Conservation (phyloP, 805 yeast species). For the Candida montana region DNA sequence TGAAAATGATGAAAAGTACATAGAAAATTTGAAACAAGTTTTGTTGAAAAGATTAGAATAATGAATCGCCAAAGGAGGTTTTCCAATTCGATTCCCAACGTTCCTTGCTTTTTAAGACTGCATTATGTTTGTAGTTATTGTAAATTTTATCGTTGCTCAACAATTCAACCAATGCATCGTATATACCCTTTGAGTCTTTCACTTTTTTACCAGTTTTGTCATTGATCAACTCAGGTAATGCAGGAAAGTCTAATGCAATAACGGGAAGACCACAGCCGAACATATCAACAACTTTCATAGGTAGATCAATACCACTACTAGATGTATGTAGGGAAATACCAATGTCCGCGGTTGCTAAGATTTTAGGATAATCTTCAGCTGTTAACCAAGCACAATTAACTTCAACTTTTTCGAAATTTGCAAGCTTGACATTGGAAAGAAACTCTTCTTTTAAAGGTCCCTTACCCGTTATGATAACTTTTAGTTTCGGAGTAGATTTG, state of each 20-base stretch:
- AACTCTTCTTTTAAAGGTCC: constrained; percentile 74
- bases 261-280: constrained; percentile 97
- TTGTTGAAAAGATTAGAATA: constrained; percentile 4
- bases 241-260: constrained; percentile 67
- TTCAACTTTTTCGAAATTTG: constrained; percentile 42
- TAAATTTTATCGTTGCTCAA: constrained; percentile 31
- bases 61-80: constrained; percentile 17
- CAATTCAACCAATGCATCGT: constrained; percentile 33
- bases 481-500: constrained; percentile 39
- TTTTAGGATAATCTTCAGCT: constrained; percentile 70
- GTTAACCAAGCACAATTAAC: constrained; percentile 73
- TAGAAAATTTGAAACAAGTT: constrained; percentile 16
- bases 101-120: constrained; percentile 56
- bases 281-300: constrained; percentile 95
- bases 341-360: constrained; percentile 73
- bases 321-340: constrained; percentile 90
- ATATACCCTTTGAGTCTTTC: constrained; percentile 38
- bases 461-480: constrained; percentile 90
- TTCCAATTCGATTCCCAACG: constrained; percentile 83
- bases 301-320: constrained; percentile 89
- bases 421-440: constrained; percentile 38
- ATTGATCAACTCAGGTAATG: constrained; percentile 71
- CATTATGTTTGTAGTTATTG: constrained; percentile 54
- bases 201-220: constrained; percentile 68
- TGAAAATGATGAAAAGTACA: constrained; percentile 27